These are phyloP conservation scores for Macrolepiota albuminosa DNA, from an alignment of 768 basidiomycete species.

Conservation along the genomic window DNA sequence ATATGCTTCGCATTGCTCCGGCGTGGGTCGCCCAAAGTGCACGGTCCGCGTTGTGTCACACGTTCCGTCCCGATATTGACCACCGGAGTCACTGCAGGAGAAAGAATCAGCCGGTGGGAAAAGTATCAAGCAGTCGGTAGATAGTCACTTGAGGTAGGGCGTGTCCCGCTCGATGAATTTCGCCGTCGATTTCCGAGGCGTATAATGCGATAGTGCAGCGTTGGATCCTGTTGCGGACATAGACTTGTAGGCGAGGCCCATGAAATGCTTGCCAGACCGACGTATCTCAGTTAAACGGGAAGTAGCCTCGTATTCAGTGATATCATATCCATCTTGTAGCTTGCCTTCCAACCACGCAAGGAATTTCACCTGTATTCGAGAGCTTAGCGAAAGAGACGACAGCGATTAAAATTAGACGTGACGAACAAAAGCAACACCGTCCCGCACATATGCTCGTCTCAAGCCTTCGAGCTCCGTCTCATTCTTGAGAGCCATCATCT, in stretches of 20 bases:
- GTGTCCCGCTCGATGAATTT: conserved; percentile 68
- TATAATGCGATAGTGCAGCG: conserved; percentile 93
- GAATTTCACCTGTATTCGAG: conserved; percentile 55
- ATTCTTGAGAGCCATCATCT: conserved; percentile 88
- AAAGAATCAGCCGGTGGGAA: neutral
- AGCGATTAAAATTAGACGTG: conserved; percentile 1
- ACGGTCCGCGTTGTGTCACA: conserved; percentile 80
- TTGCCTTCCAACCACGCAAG: conserved; percentile 89
- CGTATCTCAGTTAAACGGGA: conserved; percentile 78
- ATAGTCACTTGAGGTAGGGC: conserved; percentile 83
- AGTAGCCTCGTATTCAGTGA: conserved; percentile 91
- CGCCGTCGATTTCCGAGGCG: conserved; percentile 66
- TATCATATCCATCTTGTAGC: conserved; percentile 67
- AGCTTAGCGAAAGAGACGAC: conserved; percentile 8
- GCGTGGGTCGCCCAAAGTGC: conserved; percentile 83
- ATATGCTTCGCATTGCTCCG: conserved; percentile 86
- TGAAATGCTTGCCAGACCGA: conserved; percentile 64
- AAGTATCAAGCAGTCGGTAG: conserved; percentile 9
- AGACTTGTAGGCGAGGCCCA: conserved; percentile 85
- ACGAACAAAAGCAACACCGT: conserved; percentile 81
- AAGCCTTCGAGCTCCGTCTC: conserved; percentile 79
- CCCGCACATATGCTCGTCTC: conserved; percentile 79
- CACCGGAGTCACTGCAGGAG: conserved; percentile 77
- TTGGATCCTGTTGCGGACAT: conserved; percentile 90
- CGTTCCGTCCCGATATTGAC: conserved; percentile 86